Evolutionary conservation across 2,329 filamentous ascomycete genomes (phyloP).

Genomic region (Coniochaeta hoffmannii): DNA sequence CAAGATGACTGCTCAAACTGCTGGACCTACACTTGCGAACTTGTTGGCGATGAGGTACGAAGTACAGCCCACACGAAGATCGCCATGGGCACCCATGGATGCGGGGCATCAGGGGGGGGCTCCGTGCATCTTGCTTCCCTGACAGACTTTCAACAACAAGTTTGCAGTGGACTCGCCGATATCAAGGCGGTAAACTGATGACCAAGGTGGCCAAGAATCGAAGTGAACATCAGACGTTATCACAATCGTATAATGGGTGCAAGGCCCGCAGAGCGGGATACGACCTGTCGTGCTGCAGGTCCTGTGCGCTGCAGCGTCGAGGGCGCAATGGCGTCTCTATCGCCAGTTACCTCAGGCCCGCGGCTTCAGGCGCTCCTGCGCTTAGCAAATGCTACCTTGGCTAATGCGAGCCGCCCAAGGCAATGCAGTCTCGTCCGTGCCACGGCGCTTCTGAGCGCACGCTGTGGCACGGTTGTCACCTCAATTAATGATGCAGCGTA

Average conservation of each 20-base stretch:
- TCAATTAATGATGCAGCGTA: background rate
- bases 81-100: too few relatives aligned
- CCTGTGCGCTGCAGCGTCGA: constrained; percentile 1
- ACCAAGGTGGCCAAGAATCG: too few relatives aligned
- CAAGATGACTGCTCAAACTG: background rate
- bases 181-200: too few relatives aligned
- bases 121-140: too few relatives aligned
- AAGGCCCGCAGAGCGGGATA: background rate
- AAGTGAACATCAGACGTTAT: too few relatives aligned
- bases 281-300: background rate
- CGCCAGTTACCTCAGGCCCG: background rate
- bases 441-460: background rate
- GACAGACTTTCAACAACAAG: too few relatives aligned
- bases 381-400: background rate
- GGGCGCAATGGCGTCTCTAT: background rate
- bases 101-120: too few relatives aligned
- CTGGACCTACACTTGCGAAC: background rate
- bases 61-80: too few relatives aligned
- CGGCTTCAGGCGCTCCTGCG: background rate
- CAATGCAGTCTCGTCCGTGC: background rate
- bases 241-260: too few relatives aligned
- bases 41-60: too few relatives aligned
- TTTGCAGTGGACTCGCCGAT: too few relatives aligned
- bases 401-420: background rate
- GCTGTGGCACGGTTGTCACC: background rate